Percentiles rank a stretch among this genome's conserved stretches.
Evolutionary conservation across 495 filamentous ascomycete species (phyloP).

Genomic region (Mytilinidion resinicola): DNA sequence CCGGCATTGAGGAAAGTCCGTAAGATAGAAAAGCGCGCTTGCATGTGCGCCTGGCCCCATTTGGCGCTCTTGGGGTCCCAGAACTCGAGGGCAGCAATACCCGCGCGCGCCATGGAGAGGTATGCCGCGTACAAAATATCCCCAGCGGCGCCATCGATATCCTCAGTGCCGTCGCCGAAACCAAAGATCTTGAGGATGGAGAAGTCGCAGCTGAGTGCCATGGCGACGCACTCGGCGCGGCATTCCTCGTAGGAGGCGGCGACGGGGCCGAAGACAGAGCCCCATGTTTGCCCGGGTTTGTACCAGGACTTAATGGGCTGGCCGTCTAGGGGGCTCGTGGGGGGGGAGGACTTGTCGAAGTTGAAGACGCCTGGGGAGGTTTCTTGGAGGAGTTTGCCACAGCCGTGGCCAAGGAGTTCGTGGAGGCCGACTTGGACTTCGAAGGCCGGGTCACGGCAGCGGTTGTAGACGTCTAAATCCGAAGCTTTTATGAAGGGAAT

Average conservation of each 20-base stretch:
- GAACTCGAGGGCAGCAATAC: slow-evolving; percentile 75
- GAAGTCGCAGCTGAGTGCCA: slow-evolving; percentile 87
- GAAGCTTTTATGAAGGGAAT: slow-evolving; percentile 76
- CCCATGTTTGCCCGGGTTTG: slow-evolving; percentile 91
- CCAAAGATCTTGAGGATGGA: slow-evolving; percentile 85
- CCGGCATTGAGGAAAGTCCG: slow-evolving; percentile 81
- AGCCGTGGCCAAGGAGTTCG: slow-evolving; percentile 92
- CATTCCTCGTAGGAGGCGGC: slow-evolving; percentile 84
- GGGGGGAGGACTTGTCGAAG: slow-evolving; percentile 74
- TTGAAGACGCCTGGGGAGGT: slow-evolving; percentile 75
- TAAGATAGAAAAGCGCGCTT: slow-evolving; percentile 88
- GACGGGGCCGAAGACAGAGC: slow-evolving; percentile 79
- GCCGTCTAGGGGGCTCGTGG: slow-evolving; percentile 67
- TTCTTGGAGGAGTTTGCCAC: slow-evolving; percentile 90
- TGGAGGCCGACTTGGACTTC: slow-evolving; percentile 95
- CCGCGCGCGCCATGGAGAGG: slow-evolving; percentile 86
- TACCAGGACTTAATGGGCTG: slow-evolving; percentile 82
- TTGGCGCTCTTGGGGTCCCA: slow-evolving; percentile 83
- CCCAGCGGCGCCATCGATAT: slow-evolving; percentile 70
- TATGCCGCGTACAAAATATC: slow-evolving; percentile 82
- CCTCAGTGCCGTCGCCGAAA: slow-evolving; percentile 63
- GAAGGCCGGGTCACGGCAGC: slow-evolving; percentile 76
- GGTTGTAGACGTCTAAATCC: slow-evolving; percentile 71
- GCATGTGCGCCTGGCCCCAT: slow-evolving; percentile 94
- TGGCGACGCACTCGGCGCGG: slow-evolving; percentile 81